phyloP scores from a whole-genome alignment of 208 protist species.

The Acanthamoeba healyi region DNA sequence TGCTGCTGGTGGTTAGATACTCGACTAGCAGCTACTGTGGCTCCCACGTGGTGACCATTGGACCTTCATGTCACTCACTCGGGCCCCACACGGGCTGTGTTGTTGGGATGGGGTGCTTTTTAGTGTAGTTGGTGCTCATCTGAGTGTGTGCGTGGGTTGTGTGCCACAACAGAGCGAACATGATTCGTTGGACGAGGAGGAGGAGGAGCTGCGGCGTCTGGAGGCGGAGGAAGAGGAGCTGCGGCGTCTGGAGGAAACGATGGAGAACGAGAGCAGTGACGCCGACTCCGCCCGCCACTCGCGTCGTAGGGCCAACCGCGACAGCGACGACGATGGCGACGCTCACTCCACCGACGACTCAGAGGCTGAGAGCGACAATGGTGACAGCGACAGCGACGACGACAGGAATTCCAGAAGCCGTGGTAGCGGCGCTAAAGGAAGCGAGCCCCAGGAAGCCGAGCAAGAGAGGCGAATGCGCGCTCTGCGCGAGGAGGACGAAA shows the following conservation, averaged over 20 bases:
- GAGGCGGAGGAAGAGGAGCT: constrained; percentile 18
- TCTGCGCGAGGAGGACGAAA: not conserved
- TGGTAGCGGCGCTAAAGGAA: not conserved
- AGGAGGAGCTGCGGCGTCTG: not conserved
- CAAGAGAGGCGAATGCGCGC: not conserved
- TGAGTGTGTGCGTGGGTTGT: no score
- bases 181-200: not conserved
- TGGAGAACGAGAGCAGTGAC: not conserved
- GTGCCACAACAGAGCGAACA: not conserved
- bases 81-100: no score
- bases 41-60: no score
- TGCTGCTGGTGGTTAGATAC: no score
- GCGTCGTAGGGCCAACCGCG: not conserved
- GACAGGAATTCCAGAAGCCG: not conserved
- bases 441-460: not conserved
- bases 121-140: not conserved
- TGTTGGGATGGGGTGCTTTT: no score
- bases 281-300: not conserved
- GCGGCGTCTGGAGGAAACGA: not conserved
- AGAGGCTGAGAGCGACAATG: not conserved
- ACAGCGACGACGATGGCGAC: not conserved
- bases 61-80: no score
- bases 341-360: not conserved
- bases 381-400: not conserved
- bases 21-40: no score